These are phyloP conservation scores for Diaporthe sp. DNA, from an alignment of 2,329 filamentous ascomycete genomes.

Conservation along the genomic window DNA sequence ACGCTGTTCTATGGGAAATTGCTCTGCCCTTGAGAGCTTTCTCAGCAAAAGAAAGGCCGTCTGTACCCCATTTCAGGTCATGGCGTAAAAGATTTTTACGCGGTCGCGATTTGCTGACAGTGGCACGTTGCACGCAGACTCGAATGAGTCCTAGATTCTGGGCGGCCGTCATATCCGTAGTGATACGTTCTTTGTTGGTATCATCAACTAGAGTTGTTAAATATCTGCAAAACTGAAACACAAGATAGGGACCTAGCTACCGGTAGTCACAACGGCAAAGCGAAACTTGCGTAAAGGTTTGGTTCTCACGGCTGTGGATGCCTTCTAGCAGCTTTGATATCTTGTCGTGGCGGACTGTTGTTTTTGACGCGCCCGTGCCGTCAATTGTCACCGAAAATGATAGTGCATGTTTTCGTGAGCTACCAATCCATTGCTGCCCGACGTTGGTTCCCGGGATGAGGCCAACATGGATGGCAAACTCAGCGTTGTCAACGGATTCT, in stretches of 20 bases:
- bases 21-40: constrained; percentile 48
- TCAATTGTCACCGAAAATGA: not conserved
- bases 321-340: not conserved
- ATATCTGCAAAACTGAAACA: not conserved
- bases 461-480: constrained; percentile 39
- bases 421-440: not conserved
- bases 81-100: too few relatives aligned
- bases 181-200: constrained; percentile 24
- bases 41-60: constrained; percentile 39
- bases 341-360: not conserved
- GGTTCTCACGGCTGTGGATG: accelerated
- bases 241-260: not conserved
- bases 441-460: constrained; percentile 18
- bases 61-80: not conserved
- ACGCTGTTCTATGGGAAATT: constrained; percentile 47
- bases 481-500: constrained; percentile 42
- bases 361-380: too few relatives aligned
- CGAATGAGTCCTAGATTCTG: constrained; percentile 12
- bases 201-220: constrained; percentile 12
- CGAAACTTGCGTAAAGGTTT: not conserved
- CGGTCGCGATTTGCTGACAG: too few relatives aligned
- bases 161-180: not conserved
- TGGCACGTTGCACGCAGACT: not conserved
- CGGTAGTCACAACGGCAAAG: constrained; percentile 5
- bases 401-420: constrained; percentile 31